phyloP scores from a whole-genome alignment of 495 filamentous ascomycete species.

The Aspergillus olivimuriae region DNA sequence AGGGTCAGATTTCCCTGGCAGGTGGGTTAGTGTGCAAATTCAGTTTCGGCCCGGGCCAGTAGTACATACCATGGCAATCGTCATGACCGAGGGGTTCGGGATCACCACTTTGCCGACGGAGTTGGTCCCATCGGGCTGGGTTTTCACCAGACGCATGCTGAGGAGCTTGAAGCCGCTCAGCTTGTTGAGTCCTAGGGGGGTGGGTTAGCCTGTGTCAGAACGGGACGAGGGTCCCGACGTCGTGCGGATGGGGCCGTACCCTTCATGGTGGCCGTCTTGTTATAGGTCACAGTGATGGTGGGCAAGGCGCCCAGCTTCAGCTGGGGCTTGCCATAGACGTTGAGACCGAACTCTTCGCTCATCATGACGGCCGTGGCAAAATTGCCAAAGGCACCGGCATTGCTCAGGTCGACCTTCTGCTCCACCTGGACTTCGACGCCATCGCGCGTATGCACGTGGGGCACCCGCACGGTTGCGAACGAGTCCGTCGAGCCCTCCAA shows the following conservation, averaged over 20 bases:
- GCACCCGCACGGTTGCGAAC: constrained; percentile 53
- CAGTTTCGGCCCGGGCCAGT: not conserved
- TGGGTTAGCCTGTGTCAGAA: not conserved
- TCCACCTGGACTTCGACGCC: constrained; percentile 46
- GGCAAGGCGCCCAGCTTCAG: constrained; percentile 47
- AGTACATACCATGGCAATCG: constrained; percentile 51
- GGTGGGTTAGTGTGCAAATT: constrained; percentile 13
- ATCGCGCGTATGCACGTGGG: constrained; percentile 48
- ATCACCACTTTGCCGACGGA: constrained; percentile 58
- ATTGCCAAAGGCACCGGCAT: constrained; percentile 49
- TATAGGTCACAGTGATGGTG: constrained; percentile 43
- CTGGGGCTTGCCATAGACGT: constrained; percentile 50
- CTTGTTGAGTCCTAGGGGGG: constrained; percentile 46
- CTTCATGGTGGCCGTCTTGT: constrained; percentile 51
- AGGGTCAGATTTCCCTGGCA: constrained; percentile 60
- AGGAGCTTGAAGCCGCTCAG: constrained; percentile 55
- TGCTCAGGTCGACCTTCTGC: constrained; percentile 45
- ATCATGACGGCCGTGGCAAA: constrained; percentile 49
- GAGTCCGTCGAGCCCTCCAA: constrained; percentile 45
- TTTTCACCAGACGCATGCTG: constrained; percentile 33
- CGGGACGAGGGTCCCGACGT: not conserved
- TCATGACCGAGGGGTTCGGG: constrained; percentile 64
- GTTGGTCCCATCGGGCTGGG: constrained; percentile 46
- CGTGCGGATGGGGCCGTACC: constrained; percentile 36
- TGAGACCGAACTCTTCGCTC: constrained; percentile 51